Base-by-base conservation (phyloP, 345 rosid species). In the Salix brachista region DNA sequence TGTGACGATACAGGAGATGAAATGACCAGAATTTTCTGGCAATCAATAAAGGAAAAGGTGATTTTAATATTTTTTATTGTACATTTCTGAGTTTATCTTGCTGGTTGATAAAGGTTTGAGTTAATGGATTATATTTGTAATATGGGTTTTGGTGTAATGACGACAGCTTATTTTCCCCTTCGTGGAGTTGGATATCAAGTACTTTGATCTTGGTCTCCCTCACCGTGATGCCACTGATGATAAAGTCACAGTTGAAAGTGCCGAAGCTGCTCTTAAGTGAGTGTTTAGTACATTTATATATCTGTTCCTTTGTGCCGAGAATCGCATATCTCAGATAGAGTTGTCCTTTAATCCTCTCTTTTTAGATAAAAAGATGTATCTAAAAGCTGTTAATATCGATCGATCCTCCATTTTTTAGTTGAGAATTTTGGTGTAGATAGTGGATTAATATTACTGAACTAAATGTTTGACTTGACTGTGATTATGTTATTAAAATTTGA, bases 31-130 rank as follows among this genome's bases (percentile, higher is more conserved):
- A 85, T 93, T 74, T 86, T 96, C 79, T 96, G 99, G 99, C 81
- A 91, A 82, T 89, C 87, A n/a, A 96, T 96, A 39, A 96, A 96
- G 92, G 96, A 92, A 52, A 93, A 96, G 99, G 99, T 93, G 78
- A 82, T 65, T n/a, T 37, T 30, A 23, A 30, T 64, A 32, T 50
- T 72, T 46, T 21, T 4, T 44, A 34, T 5, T 13, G 8, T 30
- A 18, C 50, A 30, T 42, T 37, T 25, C 34, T 39, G 42, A 46
- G 1, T 44, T 6, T 37, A 28, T 39, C 11, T n/a, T 28, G 52
- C 23, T 25, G 68, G 41, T 70, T n/a, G 64, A 4, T 58, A 37
- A 4, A 37, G 34, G 70, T 6, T 39, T 71, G 42, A 14, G 16
- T 41, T 28, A 12, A 48, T 39, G 50, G 65, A 69, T 80, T 70